These are phyloP conservation scores for Trypanosoma lewisi DNA, from an alignment of 208 protist genomes.

Conservation along the genomic window DNA sequence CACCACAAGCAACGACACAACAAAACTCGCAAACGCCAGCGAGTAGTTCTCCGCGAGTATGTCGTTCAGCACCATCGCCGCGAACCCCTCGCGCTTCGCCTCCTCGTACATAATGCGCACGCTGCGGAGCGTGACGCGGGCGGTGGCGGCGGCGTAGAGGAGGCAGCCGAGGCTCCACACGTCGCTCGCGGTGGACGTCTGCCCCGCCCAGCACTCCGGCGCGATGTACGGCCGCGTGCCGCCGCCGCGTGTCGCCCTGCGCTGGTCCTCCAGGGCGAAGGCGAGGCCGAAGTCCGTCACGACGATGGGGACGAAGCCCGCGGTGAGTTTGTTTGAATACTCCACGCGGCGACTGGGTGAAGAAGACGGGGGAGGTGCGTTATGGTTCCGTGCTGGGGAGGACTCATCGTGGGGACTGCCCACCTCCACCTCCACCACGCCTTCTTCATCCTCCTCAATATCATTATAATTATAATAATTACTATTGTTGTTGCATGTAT, in stretches of 20 bases:
- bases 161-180: slow-evolving; percentile 86
- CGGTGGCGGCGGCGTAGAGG: slow-evolving; percentile 79
- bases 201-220: slow-evolving; percentile 69
- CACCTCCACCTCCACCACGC: background rate
- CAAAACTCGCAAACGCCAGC: slow-evolving; percentile 72
- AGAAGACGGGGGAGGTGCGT: no score
- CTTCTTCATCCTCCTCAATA: background rate
- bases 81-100: slow-evolving; percentile 56
- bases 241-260: slow-evolving; percentile 34
- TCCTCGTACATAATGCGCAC: slow-evolving; percentile 83
- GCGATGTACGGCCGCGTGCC: slow-evolving; percentile 84
- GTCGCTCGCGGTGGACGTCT: slow-evolving; percentile 70
- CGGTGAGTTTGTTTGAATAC: slow-evolving; percentile 23
- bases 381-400: background rate
- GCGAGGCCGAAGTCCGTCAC: slow-evolving; percentile 86
- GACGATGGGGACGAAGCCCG: slow-evolving; percentile 66
- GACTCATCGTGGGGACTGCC: background rate
- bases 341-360: background rate
- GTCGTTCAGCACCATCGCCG: slow-evolving; percentile 69
- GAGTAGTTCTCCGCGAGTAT: slow-evolving; percentile 55
- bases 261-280: slow-evolving; percentile 39
- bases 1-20: slow-evolving; percentile 71
- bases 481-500: no score
- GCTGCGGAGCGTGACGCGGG: slow-evolving; percentile 42
- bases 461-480: background rate